Evolutionary conservation across 495 filamentous ascomycete species (phyloP).

Genomic region (Trichoderma parareesei): DNA sequence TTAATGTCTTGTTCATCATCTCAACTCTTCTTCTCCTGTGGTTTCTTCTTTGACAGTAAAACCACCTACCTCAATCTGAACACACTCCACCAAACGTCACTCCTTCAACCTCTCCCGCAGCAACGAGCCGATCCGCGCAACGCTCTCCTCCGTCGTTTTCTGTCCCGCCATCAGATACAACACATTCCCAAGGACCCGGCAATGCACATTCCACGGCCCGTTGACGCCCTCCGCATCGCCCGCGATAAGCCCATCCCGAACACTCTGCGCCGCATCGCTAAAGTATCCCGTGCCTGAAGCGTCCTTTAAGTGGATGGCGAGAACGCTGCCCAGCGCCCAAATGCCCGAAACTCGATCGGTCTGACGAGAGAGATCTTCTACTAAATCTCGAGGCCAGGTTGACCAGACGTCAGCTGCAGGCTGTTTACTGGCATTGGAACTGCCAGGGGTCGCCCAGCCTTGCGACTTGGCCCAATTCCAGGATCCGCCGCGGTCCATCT

Average conservation of each 20-base stretch:
- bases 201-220: slow-evolving; percentile 52
- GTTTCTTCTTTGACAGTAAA: too few species aligned
- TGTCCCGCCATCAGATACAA: slow-evolving; percentile 70
- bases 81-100: not conserved
- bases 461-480: slow-evolving; percentile 42
- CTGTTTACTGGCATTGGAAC: not conserved
- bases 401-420: slow-evolving; percentile 47
- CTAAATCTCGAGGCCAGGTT: slow-evolving; percentile 52
- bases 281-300: slow-evolving; percentile 48
- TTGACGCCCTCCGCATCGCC: slow-evolving; percentile 15
- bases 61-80: not conserved
- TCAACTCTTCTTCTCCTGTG: too few species aligned
- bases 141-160: slow-evolving; percentile 40
- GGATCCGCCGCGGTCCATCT: slow-evolving; percentile 42
- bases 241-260: slow-evolving; percentile 48
- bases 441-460: slow-evolving; percentile 21
- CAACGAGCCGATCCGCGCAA: slow-evolving; percentile 6
- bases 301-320: slow-evolving; percentile 53
- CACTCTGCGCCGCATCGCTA: slow-evolving; percentile 50
- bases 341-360: slow-evolving; percentile 47
- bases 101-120: not conserved
- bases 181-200: slow-evolving; percentile 66
- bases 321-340: slow-evolving; percentile 62
- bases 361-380: slow-evolving; percentile 45
- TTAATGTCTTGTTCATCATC: too few species aligned